Percentiles rank a stretch among this genome's conserved stretches.
These are phyloP conservation scores for Hibiscus trionum DNA, from an alignment of 345 rosid genomes.

Conservation along the genomic window DNA sequence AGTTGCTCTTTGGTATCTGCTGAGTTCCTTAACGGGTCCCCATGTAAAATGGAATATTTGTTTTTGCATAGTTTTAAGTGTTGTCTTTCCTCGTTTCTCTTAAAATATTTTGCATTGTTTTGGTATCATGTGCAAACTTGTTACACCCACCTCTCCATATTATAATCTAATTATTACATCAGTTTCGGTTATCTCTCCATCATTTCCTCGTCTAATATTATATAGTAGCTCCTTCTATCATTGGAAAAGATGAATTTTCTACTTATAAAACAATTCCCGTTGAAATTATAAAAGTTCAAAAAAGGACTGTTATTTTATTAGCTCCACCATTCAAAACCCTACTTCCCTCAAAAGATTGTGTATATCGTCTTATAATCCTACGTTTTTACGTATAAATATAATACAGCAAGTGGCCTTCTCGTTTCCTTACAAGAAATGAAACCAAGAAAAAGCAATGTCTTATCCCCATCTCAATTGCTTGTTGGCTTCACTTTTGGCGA, in stretches of 20 bases:
- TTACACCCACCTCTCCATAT: conserved; percentile 1
- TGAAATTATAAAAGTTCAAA: too few relatives aligned
- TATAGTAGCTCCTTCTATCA: background rate
- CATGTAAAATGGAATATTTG: conserved; percentile 19
- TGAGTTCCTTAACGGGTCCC: conserved; percentile 14
- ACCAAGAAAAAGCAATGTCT: background rate
- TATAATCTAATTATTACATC: background rate
- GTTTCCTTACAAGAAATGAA: background rate
- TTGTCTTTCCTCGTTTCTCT: conserved; percentile 29
- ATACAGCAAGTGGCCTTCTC: background rate
- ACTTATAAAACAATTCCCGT: too few relatives aligned
- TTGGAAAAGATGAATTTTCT: background rate
- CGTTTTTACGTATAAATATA: conserved; percentile 2
- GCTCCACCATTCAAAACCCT: background rate
- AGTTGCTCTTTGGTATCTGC: background rate
- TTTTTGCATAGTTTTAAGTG: conserved; percentile 12
- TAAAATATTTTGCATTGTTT: background rate
- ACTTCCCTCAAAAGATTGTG: background rate
- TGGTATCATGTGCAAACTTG: conserved; percentile 6
- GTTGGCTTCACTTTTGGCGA: conserved; percentile 3
- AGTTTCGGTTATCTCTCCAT: background rate
- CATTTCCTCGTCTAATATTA: background rate
- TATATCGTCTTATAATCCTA: background rate
- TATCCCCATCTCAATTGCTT: background rate
- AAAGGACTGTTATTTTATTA: background rate